Evolutionary conservation across 345 rosid species (phyloP), one percentile per base, ranked within the genome.

Genomic region (Syzygium aromaticum): DNA sequence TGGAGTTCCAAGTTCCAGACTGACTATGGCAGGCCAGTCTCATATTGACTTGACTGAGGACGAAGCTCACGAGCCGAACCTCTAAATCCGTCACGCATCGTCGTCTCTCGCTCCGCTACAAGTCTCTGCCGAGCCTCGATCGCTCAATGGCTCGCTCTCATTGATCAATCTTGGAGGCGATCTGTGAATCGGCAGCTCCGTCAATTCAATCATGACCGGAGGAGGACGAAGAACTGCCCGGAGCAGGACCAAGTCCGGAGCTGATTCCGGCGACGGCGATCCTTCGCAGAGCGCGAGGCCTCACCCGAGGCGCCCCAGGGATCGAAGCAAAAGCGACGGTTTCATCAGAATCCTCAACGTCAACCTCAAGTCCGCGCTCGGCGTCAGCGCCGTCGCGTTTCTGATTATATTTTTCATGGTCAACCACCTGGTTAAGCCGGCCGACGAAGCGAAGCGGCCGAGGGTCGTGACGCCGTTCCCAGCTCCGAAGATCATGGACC

Each of bases 391-490:
- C 30, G 59, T 88, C 27, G 91, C 92, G 6, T 86, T 84, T 88
- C 53, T 91, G 9, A 30, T 90, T 43, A 89, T 92, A 57, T 88
- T 87, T 87, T 90, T 90, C 87, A 38, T 91, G 54, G 89, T 92
- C 87, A 67, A 88, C 59, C 89, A 83, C 84, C 91, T 94, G 85
- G 87, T 92, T 14, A 90, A 86, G 23, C 89, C 91, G 11, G 77
- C 59, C 27, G 92, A 93, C 86, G 91, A 88, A 56, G 63, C 91
- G 67, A 77, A 52, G 85, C 91, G 78, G 51, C 94, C 98, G 88
- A 92, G 99, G 87, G 98, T 95, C 59, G 89, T 96, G 88, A 96
- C 98, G 87, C 99, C 98, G 3, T 94, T 95, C 87, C 99, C 99
- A 52, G 90, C 97, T 88, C 95, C 95, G 23, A 97, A 93, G 88